Percentiles rank a stretch among this genome's conserved stretches.
Evolutionary conservation across 441 rosid species (phyloP).

Genomic region (Mallotus repandus): DNA sequence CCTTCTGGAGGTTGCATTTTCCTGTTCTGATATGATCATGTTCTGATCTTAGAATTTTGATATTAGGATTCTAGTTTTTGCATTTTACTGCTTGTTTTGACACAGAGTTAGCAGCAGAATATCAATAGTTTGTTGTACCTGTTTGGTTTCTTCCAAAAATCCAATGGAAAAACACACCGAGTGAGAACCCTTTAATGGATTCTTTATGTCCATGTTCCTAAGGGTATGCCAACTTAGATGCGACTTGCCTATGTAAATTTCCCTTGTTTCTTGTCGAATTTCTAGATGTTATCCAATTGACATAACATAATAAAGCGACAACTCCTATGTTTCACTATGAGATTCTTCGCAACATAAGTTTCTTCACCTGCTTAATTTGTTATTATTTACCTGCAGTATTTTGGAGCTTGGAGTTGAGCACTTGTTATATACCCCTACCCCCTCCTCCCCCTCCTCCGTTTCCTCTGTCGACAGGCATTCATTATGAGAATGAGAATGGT

Average conservation of each 20-base stretch:
- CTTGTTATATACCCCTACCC: background rate
- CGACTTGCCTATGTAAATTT: background rate
- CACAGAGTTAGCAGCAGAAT: background rate
- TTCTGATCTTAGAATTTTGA: background rate
- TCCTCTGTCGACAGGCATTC: background rate
- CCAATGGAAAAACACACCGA: background rate
- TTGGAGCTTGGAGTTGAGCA: background rate
- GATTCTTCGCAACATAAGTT: constrained; percentile 2
- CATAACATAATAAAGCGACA: background rate
- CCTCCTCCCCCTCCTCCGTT: background rate
- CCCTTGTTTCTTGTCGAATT: background rate
- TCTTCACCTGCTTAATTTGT: background rate
- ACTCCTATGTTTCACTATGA: background rate
- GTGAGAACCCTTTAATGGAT: background rate
- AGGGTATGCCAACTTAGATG: background rate
- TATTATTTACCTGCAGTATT: background rate
- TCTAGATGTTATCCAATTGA: background rate
- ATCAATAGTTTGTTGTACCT: background rate
- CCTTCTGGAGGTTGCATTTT: no score
- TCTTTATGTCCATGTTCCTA: background rate
- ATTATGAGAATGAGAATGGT: background rate
- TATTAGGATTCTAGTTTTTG: background rate
- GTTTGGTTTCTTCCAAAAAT: background rate
- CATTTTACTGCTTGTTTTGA: background rate
- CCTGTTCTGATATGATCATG: no score